Evolutionary conservation across 2,329 filamentous ascomycete genomes (phyloP).

Genomic region (Clarireedia monteithiana): DNA sequence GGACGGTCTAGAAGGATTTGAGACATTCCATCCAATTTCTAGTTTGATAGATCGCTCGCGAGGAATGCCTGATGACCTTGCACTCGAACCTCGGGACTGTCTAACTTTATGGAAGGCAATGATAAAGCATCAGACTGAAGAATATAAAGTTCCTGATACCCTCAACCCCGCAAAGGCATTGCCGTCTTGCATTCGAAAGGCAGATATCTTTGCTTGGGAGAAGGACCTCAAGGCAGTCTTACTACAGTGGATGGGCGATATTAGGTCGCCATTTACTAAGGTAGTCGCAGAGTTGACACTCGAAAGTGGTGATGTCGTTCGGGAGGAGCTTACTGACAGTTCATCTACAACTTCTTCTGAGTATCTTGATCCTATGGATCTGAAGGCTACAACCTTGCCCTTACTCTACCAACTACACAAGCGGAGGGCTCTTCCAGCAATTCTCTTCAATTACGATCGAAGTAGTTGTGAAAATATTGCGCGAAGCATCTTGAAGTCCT

Average conservation of each 20-base stretch:
- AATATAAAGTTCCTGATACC: slow-evolving; percentile 41
- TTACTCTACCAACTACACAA: slow-evolving; percentile 53
- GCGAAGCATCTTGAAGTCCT: slow-evolving; percentile 39
- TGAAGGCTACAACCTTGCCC: slow-evolving; percentile 43
- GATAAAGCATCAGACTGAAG: slow-evolving; percentile 44
- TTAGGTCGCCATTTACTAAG: slow-evolving; percentile 34
- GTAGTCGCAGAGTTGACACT: slow-evolving; percentile 40
- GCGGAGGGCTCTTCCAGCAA: slow-evolving; percentile 60
- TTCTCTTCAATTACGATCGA: slow-evolving; percentile 73
- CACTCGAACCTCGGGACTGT: slow-evolving; percentile 65
- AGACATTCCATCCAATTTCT: slow-evolving; percentile 54
- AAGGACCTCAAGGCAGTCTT: slow-evolving; percentile 50
- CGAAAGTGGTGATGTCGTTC: not conserved
- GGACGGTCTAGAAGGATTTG: slow-evolving; percentile 31
- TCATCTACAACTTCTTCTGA: slow-evolving; percentile 17
- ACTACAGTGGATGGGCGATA: slow-evolving; percentile 50
- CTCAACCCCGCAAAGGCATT: slow-evolving; percentile 44
- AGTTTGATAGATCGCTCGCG: slow-evolving; percentile 52
- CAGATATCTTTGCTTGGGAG: slow-evolving; percentile 61
- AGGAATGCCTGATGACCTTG: slow-evolving; percentile 60
- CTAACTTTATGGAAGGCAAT: slow-evolving; percentile 58
- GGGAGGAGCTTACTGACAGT: slow-evolving; percentile 2
- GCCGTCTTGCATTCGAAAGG: slow-evolving; percentile 51
- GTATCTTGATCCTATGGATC: slow-evolving; percentile 24
- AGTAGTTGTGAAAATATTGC: slow-evolving; percentile 54